Evolutionary conservation across 108 stramenopile species (phyloP), one percentile per base, ranked within the genome.

Genomic region (Nannochloropsis gaditana): DNA sequence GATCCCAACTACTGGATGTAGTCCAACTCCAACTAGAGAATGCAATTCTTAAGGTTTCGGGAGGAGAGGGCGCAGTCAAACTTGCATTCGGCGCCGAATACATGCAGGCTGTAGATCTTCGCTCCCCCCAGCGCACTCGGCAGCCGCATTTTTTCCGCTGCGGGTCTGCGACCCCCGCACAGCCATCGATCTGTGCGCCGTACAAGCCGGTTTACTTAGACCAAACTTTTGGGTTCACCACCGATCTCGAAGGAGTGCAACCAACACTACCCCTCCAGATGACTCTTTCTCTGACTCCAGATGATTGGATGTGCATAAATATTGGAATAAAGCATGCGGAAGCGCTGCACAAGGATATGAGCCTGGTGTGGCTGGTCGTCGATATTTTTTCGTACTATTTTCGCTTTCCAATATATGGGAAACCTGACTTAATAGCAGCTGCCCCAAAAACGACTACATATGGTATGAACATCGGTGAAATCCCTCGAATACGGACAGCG

Each of bases 301-400:
- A 88, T 79, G 15, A 43, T 19, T 88, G 87, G 87, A 43, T 88
- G 43, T 73, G 81, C 82, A 81, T 85, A 4, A 88, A 88, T 11
- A 84, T 88, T 31, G 87, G 87, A 4, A 15, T 88, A 19, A 50
- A 84, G 42, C 10, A 45, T 43, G 80, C 45, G 41, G 84, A 85
- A 73, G 45, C 44, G 44, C 44, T 45, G 45, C 81, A 81, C 19
- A 82, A 85, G 80, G 87, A 88, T 19, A 81, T 88, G 47, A 80
- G 83, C 3, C 5, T 85, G 43, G 84, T 88, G 41, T 88, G 87
- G 87, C 87, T 84, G 41, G 9, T 88, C 9, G 79, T 85, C 17
- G 87, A 88, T 79, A 84, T 83, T 45, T 88, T 85, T 79, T 82
- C 84, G 19, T 42, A 47, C 82, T 88, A 88, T 82, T 83, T 84